These are phyloP conservation scores for Solanum piurae DNA, from an alignment of 257 asterid genomes.

Conservation along the genomic window DNA sequence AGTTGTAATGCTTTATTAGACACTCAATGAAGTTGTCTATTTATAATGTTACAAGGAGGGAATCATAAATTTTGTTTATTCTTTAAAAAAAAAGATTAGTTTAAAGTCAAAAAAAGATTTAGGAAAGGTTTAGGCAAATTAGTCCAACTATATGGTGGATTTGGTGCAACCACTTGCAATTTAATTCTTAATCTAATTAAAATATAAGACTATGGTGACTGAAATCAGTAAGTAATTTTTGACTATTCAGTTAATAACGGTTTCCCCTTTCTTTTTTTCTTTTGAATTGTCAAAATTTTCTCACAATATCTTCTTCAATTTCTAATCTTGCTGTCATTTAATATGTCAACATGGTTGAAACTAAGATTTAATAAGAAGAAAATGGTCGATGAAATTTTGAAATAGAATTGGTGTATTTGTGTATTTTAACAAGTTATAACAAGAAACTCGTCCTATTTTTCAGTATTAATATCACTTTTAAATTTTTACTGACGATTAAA, in stretches of 20 bases:
- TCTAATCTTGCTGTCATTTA: neutral
- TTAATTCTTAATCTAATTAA: neutral
- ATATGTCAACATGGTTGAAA: neutral
- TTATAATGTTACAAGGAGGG: slow-evolving; percentile 14
- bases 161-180: slow-evolving; percentile 39
- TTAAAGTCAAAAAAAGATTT: slow-evolving; percentile 8
- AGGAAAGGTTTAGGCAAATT: slow-evolving; percentile 7
- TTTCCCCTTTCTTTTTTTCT: neutral
- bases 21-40: slow-evolving; percentile 8
- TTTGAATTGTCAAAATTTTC: neutral
- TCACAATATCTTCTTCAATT: neutral
- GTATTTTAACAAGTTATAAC: neutral
- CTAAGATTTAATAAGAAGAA: neutral
- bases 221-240: neutral
- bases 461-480: neutral
- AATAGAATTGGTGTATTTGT: neutral
- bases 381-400: neutral
- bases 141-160: slow-evolving; percentile 32
- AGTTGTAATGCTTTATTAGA: slow-evolving; percentile 2
- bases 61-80: neutral
- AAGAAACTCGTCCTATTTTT: neutral
- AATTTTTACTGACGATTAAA: neutral
- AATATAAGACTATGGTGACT: neutral
- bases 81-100: neutral
- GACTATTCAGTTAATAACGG: neutral